phyloP scores from a whole-genome alignment of 257 asterid species.

The Nicotiana tabacum region DNA sequence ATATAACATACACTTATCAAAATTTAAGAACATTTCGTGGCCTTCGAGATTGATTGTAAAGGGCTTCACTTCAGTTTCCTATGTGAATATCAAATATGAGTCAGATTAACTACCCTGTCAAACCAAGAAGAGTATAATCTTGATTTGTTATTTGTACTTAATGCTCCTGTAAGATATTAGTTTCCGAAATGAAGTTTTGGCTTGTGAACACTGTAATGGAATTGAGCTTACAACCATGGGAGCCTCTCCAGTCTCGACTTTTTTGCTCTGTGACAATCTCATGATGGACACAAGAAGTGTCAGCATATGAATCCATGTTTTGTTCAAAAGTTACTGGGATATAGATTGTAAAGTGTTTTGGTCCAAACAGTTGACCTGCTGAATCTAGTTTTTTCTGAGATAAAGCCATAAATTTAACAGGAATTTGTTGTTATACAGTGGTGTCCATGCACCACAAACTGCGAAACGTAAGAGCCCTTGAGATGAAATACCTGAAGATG shows the following conservation, averaged over 20 bases:
- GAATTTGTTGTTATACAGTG: neutral
- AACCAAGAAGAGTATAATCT: slow-evolving; percentile 4
- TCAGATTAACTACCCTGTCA: neutral
- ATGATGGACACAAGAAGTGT: neutral
- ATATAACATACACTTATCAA: neutral
- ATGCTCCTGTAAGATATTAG: neutral
- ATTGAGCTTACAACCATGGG: neutral
- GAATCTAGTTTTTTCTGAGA: neutral
- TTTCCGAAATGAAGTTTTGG: neutral
- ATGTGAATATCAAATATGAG: neutral
- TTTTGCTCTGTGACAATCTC: neutral
- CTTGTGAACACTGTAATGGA: neutral
- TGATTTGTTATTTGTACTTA: neutral
- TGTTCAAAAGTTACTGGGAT: neutral
- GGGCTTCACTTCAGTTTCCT: neutral
- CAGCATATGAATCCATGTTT: neutral
- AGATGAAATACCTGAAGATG: neutral
- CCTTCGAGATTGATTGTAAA: neutral
- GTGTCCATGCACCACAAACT: neutral
- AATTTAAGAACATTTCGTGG: neutral
- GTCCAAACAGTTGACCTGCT: neutral
- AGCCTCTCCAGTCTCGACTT: neutral
- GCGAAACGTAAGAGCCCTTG: neutral
- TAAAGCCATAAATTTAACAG: neutral
- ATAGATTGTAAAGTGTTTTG: neutral